Percentiles rank a stretch among this genome's conserved stretches.
Evolutionary conservation across 2,329 filamentous ascomycete genomes (phyloP).

Genomic region (Hypoxylon sp.): DNA sequence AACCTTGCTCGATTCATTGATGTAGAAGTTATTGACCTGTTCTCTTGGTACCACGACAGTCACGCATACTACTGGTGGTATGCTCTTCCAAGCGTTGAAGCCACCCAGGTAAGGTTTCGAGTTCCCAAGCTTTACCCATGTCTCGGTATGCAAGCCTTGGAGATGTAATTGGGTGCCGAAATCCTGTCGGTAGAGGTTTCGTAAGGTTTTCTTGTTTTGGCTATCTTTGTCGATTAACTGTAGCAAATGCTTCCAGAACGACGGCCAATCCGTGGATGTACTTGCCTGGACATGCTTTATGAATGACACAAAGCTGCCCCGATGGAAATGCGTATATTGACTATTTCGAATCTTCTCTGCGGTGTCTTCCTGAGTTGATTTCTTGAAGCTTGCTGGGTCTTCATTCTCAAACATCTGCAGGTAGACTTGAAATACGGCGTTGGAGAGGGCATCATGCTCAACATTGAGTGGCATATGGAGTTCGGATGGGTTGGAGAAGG

Average conservation of each 20-base stretch:
- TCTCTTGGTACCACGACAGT: slow-evolving; percentile 35
- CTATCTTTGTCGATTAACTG: slow-evolving; percentile 45
- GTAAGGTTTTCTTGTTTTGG: not conserved
- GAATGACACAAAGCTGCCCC: slow-evolving; percentile 51
- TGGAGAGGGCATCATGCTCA: slow-evolving; percentile 50
- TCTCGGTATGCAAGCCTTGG: slow-evolving; percentile 46
- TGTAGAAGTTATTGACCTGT: slow-evolving; percentile 21
- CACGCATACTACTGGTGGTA: slow-evolving; percentile 45
- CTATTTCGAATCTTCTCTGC: slow-evolving; percentile 15
- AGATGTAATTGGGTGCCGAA: slow-evolving; percentile 49
- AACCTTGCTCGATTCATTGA: slow-evolving; percentile 2
- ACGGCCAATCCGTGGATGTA: slow-evolving; percentile 48
- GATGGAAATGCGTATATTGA: slow-evolving; percentile 48
- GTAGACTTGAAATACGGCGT: slow-evolving; percentile 54
- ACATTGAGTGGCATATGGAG: slow-evolving; percentile 43
- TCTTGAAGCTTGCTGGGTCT: slow-evolving; percentile 39
- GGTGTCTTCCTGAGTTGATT: slow-evolving; percentile 11
- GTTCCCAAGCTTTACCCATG: slow-evolving; percentile 42
- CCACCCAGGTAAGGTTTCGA: slow-evolving; percentile 35
- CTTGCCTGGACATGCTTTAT: slow-evolving; percentile 49
- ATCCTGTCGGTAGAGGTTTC: slow-evolving; percentile 46
- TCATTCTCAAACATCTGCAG: slow-evolving; percentile 56
- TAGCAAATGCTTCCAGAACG: slow-evolving; percentile 44
- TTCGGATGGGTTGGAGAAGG: slow-evolving; percentile 23
- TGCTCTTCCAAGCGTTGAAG: slow-evolving; percentile 50